phyloP scores from a whole-genome alignment of 805 yeast species.

The Yarrowia sp. region DNA sequence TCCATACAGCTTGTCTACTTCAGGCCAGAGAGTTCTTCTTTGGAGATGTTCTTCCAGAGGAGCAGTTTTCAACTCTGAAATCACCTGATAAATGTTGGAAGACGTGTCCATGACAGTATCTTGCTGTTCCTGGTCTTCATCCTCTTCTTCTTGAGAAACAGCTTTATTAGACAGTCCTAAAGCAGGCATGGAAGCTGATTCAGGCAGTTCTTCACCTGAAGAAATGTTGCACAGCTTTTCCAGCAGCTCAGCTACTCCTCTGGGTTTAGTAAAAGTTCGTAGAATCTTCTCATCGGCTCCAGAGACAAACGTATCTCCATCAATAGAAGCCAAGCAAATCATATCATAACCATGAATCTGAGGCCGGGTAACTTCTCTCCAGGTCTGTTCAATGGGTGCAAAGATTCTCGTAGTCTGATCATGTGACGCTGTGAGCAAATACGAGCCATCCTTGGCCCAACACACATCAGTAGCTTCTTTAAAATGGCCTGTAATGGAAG shows the following conservation, averaged over 20 bases:
- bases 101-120: slow-evolving; percentile 32
- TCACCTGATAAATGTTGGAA: slow-evolving; percentile 25
- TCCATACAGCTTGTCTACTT: slow-evolving; percentile 89
- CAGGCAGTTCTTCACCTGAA: slow-evolving; percentile 53
- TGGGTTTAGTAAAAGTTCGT: slow-evolving; percentile 86
- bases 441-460: slow-evolving; percentile 64
- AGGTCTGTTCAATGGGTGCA: slow-evolving; percentile 49
- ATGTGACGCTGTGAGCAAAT: slow-evolving; percentile 71
- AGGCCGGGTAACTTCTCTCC: slow-evolving; percentile 95
- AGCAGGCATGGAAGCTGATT: slow-evolving; percentile 87
- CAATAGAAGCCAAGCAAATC: slow-evolving; percentile 69
- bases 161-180: slow-evolving; percentile 86
- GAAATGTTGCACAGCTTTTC: slow-evolving; percentile 51
- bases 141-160: slow-evolving; percentile 44
- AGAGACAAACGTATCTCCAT: slow-evolving; percentile 67
- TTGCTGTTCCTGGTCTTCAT: slow-evolving; percentile 34
- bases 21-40: slow-evolving; percentile 92
- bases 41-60: slow-evolving; percentile 92
- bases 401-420: slow-evolving; percentile 92
- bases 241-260: slow-evolving; percentile 65
- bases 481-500: slow-evolving; percentile 75
- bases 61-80: slow-evolving; percentile 48
- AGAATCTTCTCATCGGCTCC: slow-evolving; percentile 95
- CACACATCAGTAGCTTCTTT: slow-evolving; percentile 71
- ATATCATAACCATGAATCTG: slow-evolving; percentile 98